These are phyloP conservation scores for Xylaria sp. DNA, from an alignment of 2,329 filamentous ascomycete genomes.

Conservation along the genomic window DNA sequence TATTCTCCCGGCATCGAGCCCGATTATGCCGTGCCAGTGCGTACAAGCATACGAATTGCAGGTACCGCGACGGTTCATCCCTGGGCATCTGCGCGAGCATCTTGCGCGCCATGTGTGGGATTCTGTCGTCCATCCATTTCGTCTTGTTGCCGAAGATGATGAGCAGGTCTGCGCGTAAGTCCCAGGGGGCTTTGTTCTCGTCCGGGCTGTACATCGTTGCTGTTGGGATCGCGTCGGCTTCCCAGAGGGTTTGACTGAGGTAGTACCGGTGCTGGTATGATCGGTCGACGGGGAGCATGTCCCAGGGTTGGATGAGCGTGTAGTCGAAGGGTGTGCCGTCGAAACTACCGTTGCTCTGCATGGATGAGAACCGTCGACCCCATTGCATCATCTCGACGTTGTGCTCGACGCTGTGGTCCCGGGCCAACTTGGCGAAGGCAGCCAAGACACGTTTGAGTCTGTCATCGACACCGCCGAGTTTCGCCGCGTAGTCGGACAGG, in stretches of 20 bases:
- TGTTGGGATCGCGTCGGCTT: slow-evolving; percentile 23
- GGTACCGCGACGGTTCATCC: slow-evolving; percentile 20
- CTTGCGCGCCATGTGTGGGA: slow-evolving; percentile 22
- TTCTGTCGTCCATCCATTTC: slow-evolving; percentile 24
- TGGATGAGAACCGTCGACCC: slow-evolving; percentile 24
- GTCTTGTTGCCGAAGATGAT: slow-evolving; percentile 27
- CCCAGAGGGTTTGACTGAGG: slow-evolving; percentile 26
- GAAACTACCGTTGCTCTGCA: slow-evolving; percentile 24
- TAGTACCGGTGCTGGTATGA: slow-evolving; percentile 28
- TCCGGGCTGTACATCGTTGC: slow-evolving; percentile 23
- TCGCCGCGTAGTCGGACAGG: slow-evolving; percentile 19
- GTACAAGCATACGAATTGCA: slow-evolving; percentile 27
- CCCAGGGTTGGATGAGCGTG: slow-evolving; percentile 28
- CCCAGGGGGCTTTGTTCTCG: slow-evolving; percentile 19
- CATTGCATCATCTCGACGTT: slow-evolving; percentile 24
- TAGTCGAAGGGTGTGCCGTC: slow-evolving; percentile 29
- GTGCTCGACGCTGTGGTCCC: slow-evolving; percentile 20
- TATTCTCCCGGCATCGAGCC: slow-evolving; percentile 15
- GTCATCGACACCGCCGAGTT: slow-evolving; percentile 17
- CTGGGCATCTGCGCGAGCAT: slow-evolving; percentile 22
- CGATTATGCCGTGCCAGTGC: slow-evolving; percentile 22
- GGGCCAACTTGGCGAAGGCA: slow-evolving; percentile 22
- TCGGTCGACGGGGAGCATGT: slow-evolving; percentile 23
- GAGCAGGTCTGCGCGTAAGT: slow-evolving; percentile 26
- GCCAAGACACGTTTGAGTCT: slow-evolving; percentile 22